Conservation (phyloP, 2,329 filamentous ascomycete species). For the Venturiaceae sp. region DNA sequence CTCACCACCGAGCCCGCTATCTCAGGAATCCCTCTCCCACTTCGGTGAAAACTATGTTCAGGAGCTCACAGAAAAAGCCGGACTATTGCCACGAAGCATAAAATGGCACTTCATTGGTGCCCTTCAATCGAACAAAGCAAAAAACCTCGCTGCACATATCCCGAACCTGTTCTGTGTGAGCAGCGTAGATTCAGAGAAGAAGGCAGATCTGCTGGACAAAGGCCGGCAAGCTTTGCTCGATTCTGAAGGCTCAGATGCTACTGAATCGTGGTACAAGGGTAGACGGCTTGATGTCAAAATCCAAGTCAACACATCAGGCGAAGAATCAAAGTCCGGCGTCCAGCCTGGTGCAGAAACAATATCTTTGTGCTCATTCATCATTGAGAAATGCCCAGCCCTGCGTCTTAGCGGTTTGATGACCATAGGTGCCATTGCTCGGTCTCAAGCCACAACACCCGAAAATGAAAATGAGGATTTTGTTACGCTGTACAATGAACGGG, state of each 20-base stretch:
- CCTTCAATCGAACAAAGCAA: conserved; percentile 89
- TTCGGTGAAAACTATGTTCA: conserved; percentile 91
- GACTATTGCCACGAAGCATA: conserved; percentile 64
- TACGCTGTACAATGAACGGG: conserved; percentile 56
- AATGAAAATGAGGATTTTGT: conserved; percentile 90
- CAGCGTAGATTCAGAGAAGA: conserved; percentile 80
- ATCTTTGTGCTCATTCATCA: conserved; percentile 59
- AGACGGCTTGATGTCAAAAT: conserved; percentile 63
- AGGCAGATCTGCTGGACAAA: conserved; percentile 72
- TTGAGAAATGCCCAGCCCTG: conserved; percentile 62
- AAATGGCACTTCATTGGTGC: conserved; percentile 97
- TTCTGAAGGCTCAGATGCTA: conserved; percentile 22
- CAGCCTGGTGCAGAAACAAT: conserved; percentile 50
- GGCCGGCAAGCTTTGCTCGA: conserved; percentile 52
- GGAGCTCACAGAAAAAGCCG: conserved; percentile 79
- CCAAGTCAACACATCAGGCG: conserved; percentile 91
- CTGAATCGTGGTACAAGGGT: conserved; percentile 23
- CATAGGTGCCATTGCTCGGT: conserved; percentile 87
- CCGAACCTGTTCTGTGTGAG: conserved; percentile 87
- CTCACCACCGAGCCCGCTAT: conserved; percentile 22
- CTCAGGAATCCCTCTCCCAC: conserved; percentile 38
- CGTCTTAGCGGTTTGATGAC: conserved; percentile 85
- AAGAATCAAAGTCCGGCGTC: conserved; percentile 76
- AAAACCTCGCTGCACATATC: conserved; percentile 68
- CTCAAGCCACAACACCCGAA: conserved; percentile 57